Conservation (phyloP, 371 early-diverging fungal species). For the Rhizomucor pusillus region DNA sequence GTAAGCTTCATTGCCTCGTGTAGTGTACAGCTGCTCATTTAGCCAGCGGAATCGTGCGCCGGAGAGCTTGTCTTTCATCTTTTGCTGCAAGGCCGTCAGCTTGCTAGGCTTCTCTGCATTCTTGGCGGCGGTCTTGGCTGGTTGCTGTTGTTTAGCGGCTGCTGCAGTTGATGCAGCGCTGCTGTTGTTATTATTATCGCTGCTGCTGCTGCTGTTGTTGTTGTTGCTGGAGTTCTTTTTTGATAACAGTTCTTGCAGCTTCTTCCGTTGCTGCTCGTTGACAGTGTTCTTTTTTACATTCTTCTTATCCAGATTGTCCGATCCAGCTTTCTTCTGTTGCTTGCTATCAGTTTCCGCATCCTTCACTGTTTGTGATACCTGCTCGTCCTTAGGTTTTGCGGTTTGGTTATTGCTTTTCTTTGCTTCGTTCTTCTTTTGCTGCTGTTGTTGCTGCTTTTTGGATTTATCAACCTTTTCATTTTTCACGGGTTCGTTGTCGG, state of each 20-base stretch:
- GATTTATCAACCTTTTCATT: neutral
- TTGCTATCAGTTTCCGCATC: constrained; percentile 2
- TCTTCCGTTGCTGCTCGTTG: constrained; percentile 4
- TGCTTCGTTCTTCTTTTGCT: constrained; percentile 1
- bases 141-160: neutral
- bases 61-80: constrained; percentile 82
- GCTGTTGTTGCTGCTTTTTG: constrained; percentile 1
- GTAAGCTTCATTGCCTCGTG: constrained; percentile 72
- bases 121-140: neutral
- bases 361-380: neutral
- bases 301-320: neutral
- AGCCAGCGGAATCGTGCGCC: constrained; percentile 93
- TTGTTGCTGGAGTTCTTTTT: neutral
- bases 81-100: constrained; percentile 70
- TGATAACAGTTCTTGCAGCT: constrained; percentile 13
- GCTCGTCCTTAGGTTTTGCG: neutral
- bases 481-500: neutral
- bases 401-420: neutral
- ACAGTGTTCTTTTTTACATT: constrained; percentile 4
- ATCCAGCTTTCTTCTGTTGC: constrained; percentile 1
- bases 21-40: constrained; percentile 95
- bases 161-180: neutral
- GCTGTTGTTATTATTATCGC: constrained; percentile 2
- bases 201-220: neutral
- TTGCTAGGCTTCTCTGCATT: constrained; percentile 15